Evolutionary conservation across 352 stramenopile species (phyloP).

Genomic region (Phytophthora multivora): DNA sequence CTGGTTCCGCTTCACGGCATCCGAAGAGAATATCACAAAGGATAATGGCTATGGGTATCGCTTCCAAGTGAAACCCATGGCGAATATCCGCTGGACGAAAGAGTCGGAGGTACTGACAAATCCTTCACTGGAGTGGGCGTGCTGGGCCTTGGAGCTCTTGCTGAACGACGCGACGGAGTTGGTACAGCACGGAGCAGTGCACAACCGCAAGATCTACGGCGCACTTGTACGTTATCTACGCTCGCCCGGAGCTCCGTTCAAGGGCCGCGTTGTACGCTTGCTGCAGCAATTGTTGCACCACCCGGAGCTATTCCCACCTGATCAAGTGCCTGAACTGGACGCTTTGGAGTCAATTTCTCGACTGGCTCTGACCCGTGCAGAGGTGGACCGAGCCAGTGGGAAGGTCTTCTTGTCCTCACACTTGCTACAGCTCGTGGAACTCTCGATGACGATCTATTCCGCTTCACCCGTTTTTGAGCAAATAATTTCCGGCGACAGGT

Average conservation of each 20-base stretch:
- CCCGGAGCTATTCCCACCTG: constrained; percentile 57
- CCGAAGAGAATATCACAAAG: constrained; percentile 64
- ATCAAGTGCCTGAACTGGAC: constrained; percentile 66
- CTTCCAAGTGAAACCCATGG: constrained; percentile 81
- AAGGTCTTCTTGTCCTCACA: constrained; percentile 80
- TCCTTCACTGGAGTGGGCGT: constrained; percentile 86
- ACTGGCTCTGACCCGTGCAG: constrained; percentile 61
- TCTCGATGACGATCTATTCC: constrained; percentile 64
- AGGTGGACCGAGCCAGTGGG: constrained; percentile 56
- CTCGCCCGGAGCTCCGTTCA: constrained; percentile 80
- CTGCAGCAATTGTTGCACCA: constrained; percentile 77
- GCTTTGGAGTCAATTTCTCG: constrained; percentile 65
- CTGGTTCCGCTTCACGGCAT: constrained; percentile 82
- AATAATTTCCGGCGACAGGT: constrained; percentile 15
- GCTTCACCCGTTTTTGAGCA: constrained; percentile 43
- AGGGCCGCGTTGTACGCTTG: constrained; percentile 74
- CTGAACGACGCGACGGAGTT: constrained; percentile 77
- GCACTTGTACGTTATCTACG: constrained; percentile 83
- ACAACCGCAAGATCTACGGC: constrained; percentile 83
- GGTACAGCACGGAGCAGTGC: constrained; percentile 66
- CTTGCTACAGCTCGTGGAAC: constrained; percentile 78
- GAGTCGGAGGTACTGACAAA: constrained; percentile 76
- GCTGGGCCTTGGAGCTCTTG: constrained; percentile 83
- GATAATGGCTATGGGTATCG: constrained; percentile 81
- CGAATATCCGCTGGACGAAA: constrained; percentile 82